Evolutionary conservation across 345 rosid genomes (phyloP), one percentile per base, ranked within the genome.

Genomic region (Camelina neglecta): DNA sequence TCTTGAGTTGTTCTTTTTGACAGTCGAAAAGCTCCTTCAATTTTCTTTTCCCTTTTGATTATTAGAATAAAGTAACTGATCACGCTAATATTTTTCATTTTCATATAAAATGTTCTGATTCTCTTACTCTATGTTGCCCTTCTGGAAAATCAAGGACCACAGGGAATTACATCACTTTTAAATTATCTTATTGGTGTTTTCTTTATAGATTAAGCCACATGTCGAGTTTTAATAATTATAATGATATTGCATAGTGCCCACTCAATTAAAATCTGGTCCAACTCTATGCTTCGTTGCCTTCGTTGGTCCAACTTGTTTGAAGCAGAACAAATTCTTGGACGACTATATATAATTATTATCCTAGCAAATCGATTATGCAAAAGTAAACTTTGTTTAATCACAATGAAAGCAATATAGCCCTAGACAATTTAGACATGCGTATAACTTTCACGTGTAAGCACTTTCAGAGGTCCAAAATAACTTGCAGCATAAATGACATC

Each of bases 381-480:
- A 77, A 48, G 38, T 24, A 39, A 77, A 16, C 1, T 13, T 55
- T 69, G 50, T 56, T 69, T 20, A 57, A 39, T 47, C 72, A 71
- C 67, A 16, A 10, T 16, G 71, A 58, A 36, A 36, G 16, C 71
- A 26, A 67, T 5, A 26, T 18, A 12, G 12, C 12, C 31, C 4
- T 42, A 36, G 15, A 71, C 47, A 57, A 16, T 64, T 38, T 33
- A 24, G 33, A 44, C 42, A 69, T 61, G 75, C 50, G 39, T 61
- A 23, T 65, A 73, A 4, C 56, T 56, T 53, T 68, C 69, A 69
- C 74, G 48, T 42, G 65, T 69, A 11, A 53, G 57, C 79, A 75
- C 69, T 75, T 61, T 53, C 21, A 61, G 64, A 61, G 65, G 69
- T 63, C 38, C 33, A 53, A n/a, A 69, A 75, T 75, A 48, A 45